Evolutionary conservation across 176 grass and related monocot genomes (phyloP).

Genomic region (Eragrostis nindensis): DNA sequence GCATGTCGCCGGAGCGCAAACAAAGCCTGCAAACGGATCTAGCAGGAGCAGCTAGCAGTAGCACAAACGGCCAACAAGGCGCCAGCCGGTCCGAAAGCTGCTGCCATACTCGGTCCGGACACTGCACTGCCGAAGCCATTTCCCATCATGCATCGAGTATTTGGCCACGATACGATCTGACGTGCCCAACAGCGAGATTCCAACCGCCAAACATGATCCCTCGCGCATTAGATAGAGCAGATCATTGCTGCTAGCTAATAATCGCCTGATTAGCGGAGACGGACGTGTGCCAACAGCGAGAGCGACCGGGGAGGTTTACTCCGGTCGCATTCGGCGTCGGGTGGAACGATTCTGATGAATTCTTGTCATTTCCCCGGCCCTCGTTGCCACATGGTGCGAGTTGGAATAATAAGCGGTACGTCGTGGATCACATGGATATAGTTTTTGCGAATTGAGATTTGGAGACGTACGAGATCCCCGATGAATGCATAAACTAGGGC

Average conservation of each 20-base stretch:
- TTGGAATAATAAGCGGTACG: not conserved
- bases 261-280: not conserved
- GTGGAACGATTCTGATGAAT: not conserved
- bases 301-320: not conserved
- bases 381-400: not conserved
- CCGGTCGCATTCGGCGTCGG: not conserved
- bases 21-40: conserved; percentile 30
- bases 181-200: conserved; percentile 12
- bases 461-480: not conserved
- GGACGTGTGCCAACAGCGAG: not conserved
- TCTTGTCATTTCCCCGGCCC: not conserved
- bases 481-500: not conserved
- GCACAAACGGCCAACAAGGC: conserved; percentile 19
- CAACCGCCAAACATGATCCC: not conserved
- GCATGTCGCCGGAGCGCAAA: conserved; percentile 17
- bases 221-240: not conserved
- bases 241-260: not conserved
- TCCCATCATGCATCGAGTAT: not conserved
- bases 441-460: not conserved
- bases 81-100: not conserved
- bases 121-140: not conserved
- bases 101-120: conserved; percentile 6
- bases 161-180: too few relatives aligned
- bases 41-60: not conserved
- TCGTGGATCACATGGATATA: not conserved